Base-by-base conservation (phyloP, 2,329 filamentous ascomycete species). In the Arthrinium puccinioides region DNA sequence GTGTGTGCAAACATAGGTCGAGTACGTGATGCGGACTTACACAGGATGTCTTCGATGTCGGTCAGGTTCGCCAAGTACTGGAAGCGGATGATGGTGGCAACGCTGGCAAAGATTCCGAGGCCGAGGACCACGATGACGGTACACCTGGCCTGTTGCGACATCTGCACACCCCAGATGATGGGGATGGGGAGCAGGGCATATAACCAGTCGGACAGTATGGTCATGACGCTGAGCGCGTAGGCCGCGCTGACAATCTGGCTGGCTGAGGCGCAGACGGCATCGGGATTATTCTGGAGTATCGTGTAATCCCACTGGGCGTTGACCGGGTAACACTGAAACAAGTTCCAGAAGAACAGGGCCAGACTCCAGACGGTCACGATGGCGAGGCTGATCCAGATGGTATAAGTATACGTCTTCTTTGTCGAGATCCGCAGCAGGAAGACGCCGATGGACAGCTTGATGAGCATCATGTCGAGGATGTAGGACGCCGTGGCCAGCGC, bases 401-500 rank as follows among this genome's bases (percentile, higher is more conserved):
- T 67, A 49, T 63, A 71, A 16, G 59, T 66, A 48, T 75, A 76
- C 15, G 63, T 50, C 32, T 56, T 64, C 28, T 63, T 56, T 4
- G 62, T 60, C 2, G 70, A 64, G 13, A 75, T 56, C 6, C 69
- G 62, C 14, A 76, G 52, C 8, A 74, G 61, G 42, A 74, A 73
- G 40, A 74, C 56, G 23, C 64, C 67, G 33, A 76, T 74, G 53
- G 72, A 72, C 35, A 75, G 54, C 53, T 76, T 76, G 54, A 74
- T 66, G 42, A 76, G 66, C 62, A 74, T 67, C 70, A 76, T 76
- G 42, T 72, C 62, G 9, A 66, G 44, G 30, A 75, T 56, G 38
- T 74, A 74, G 3, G 64, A 65, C 6, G 63, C 66, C 1, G 70
- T 69, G 9, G 68, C 67, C 21, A 74, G 47, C 18, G 70, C 66